phyloP scores from a whole-genome alignment of 2,329 filamentous ascomycete genomes.

The Venturia aucupariae region DNA sequence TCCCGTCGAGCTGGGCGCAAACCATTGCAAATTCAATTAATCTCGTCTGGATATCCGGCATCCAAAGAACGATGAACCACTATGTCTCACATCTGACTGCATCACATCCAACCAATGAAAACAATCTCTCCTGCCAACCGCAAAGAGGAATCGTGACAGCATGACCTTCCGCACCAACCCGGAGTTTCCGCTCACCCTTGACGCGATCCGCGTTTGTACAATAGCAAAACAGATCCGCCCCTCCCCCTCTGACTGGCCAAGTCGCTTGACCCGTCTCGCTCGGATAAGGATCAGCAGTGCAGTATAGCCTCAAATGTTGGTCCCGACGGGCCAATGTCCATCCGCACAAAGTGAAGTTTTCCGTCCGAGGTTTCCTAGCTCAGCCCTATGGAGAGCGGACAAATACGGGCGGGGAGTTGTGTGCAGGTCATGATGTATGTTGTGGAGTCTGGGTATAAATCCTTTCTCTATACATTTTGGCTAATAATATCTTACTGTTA shows the following conservation, averaged over 20 bases:
- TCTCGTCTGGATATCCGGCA: not conserved
- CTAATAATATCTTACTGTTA: not conserved
- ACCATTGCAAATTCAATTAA: too few species aligned
- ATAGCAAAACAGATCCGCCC: not conserved
- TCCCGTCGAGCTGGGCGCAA: too few species aligned
- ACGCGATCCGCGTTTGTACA: not conserved
- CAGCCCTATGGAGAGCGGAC: not conserved
- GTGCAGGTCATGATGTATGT: not conserved
- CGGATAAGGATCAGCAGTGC: not conserved
- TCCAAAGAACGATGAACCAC: not conserved
- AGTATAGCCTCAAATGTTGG: not conserved
- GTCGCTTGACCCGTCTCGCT: not conserved
- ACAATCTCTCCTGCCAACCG: not conserved
- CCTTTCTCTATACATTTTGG: not conserved
- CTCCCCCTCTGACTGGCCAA: constrained; percentile 5
- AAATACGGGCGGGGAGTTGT: not conserved
- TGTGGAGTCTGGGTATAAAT: not conserved
- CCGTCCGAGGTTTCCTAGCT: not conserved
- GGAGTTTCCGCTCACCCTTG: not conserved
- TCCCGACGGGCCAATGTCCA: not conserved
- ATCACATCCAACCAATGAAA: not conserved
- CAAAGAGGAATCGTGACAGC: not conserved
- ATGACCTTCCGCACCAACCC: not conserved
- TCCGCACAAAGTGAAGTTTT: not conserved
- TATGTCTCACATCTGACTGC: not conserved